Evolutionary conservation across 2,329 filamentous ascomycete genomes (phyloP), one percentile per base, ranked within the genome.

Genomic region (Alternaria brassicicola): DNA sequence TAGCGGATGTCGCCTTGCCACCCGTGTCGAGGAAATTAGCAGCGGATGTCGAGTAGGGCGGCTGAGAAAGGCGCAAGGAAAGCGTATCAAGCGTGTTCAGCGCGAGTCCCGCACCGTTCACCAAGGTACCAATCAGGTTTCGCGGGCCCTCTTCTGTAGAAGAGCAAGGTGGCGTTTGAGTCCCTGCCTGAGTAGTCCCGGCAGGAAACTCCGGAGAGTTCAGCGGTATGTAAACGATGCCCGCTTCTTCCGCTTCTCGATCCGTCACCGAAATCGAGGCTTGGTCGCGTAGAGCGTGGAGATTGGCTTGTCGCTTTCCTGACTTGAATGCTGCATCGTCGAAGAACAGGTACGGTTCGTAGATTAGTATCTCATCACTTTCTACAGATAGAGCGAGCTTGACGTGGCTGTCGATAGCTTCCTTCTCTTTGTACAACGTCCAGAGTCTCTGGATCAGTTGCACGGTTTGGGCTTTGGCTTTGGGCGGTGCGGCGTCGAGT

Each of bases 21-120:
- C 93, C 93, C 0, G 91, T 96, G 74, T 97, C 93, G 53, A 97
- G 83, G 75, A 97, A 96, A 69, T 97, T 97, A 2, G 91, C 91
- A 8, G 57, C 56, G 45, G 55, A 60, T 3, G 71, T 66, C 8
- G 62, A 59, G 15, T 47, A 23, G 23, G 41, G 41, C 2, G 51
- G 31, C 4, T 86, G 79, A 0, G 85, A 83, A 9, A 96, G 85
- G 26, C 72, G 85, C 12, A 86, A 79, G 2, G 85, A 82, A 2
- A 97, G 85, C 0, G 90, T 89, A 74, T 97, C 93, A 59, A 93
- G 88, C 0, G 92, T 96, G 74, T 95, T 95, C 90, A 97, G 95
- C 0, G 92, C 92, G 1, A 97, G 84, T 0, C 93, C 93, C 0
- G 93, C 93, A 41, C 93, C 92, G 71, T 97, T 97, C 63, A 96